Evolutionary conservation across 2,329 filamentous ascomycete genomes (phyloP).

Genomic region (Fusarium nodosum): DNA sequence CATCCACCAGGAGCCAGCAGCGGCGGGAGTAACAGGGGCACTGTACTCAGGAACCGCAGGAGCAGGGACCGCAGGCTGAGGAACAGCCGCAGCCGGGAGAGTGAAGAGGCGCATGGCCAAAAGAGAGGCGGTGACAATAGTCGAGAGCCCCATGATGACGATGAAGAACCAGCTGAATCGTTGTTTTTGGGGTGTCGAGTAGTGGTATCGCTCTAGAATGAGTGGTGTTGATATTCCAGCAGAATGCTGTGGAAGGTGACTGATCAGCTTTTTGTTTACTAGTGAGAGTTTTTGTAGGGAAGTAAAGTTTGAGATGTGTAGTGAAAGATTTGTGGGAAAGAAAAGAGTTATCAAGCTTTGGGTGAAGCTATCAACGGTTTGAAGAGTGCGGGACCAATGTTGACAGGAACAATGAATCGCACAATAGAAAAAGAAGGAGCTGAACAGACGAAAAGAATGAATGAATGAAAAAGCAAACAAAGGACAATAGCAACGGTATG

Average conservation of each 20-base stretch:
- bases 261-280: slow-evolving; percentile 29
- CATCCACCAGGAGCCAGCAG: slow-evolving; percentile 74
- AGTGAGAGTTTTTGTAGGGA: neutral
- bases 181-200: slow-evolving; percentile 33
- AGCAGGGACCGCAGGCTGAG: slow-evolving; percentile 34
- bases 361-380: slow-evolving; percentile 23
- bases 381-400: slow-evolving; percentile 3
- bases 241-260: slow-evolving; percentile 24
- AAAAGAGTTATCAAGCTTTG: slow-evolving; percentile 10
- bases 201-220: slow-evolving; percentile 29
- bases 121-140: slow-evolving; percentile 58
- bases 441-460: slow-evolving; percentile 12
- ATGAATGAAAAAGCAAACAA: slow-evolving; percentile 27
- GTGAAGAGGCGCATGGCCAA: slow-evolving; percentile 61
- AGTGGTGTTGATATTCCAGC: slow-evolving; percentile 34
- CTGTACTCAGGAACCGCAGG: slow-evolving; percentile 5
- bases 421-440: slow-evolving; percentile 7
- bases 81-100: slow-evolving; percentile 53
- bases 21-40: slow-evolving; percentile 19
- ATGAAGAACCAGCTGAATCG: slow-evolving; percentile 54
- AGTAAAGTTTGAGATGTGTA: neutral
- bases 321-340: neutral
- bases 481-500: slow-evolving; percentile 9
- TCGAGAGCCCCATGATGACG: slow-evolving; percentile 63
- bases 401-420: slow-evolving; percentile 18